Percentiles rank a stretch among this genome's conserved stretches.
Evolutionary conservation across 495 filamentous ascomycete genomes (phyloP).

Genomic region (Endocarpon pusillum): DNA sequence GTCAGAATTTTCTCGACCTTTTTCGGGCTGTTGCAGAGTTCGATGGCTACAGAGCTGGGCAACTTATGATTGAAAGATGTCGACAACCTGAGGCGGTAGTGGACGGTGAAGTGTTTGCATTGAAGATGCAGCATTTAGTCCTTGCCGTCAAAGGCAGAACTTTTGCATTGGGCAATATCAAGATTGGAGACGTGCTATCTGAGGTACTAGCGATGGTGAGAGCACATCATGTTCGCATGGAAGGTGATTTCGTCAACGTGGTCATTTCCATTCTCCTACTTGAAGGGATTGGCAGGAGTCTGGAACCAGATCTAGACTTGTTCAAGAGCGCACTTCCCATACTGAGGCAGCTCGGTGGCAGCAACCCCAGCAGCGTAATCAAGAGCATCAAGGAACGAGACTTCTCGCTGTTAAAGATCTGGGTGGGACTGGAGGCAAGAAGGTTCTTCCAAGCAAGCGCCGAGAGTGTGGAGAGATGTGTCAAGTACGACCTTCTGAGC

Average conservation of each 20-base stretch:
- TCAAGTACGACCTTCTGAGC: conserved; percentile 67
- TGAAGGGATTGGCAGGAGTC: conserved; percentile 78
- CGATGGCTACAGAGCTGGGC: conserved; percentile 86
- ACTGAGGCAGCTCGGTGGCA: conserved; percentile 67
- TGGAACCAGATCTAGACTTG: conserved; percentile 78
- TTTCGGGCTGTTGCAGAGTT: conserved; percentile 96
- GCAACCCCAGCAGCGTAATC: conserved; percentile 43
- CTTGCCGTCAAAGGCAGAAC: conserved; percentile 76
- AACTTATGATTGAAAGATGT: conserved; percentile 90
- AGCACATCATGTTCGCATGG: conserved; percentile 79
- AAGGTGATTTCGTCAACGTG: conserved; percentile 97
- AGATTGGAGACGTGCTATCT: conserved; percentile 87
- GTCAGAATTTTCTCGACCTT: conserved; percentile 83
- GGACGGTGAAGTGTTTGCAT: conserved; percentile 72
- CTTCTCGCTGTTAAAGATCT: conserved; percentile 84
- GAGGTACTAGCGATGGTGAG: conserved; percentile 87
- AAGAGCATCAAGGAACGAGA: conserved; percentile 34
- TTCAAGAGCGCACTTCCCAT: conserved; percentile 86
- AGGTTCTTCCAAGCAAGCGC: conserved; percentile 74
- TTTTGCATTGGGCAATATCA: conserved; percentile 84
- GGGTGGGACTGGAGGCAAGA: conserved; percentile 80
- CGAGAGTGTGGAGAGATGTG: conserved; percentile 72
- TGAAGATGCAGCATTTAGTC: conserved; percentile 94
- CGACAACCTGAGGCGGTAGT: conserved; percentile 79
- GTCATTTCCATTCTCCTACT: conserved; percentile 87